Percentiles rank a stretch among this genome's conserved stretches.
phyloP scores from a whole-genome alignment of 108 stramenopile species.

The Cyclotella distinguenda region DNA sequence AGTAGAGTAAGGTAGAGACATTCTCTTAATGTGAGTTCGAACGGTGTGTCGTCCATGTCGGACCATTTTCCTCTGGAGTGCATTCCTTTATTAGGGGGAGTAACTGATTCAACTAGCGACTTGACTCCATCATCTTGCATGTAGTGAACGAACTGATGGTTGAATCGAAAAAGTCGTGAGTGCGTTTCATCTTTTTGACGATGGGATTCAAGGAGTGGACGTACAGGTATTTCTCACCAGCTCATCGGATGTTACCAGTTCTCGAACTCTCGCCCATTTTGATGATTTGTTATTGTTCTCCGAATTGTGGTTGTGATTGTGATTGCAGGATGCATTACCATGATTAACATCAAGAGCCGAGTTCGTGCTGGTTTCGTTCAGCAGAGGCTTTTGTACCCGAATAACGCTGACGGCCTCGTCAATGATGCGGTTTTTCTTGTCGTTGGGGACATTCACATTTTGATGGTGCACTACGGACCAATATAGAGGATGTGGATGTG shows the following conservation, averaged over 20 bases:
- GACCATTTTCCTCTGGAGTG: slow-evolving; percentile 12
- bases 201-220: not conserved
- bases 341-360: not conserved
- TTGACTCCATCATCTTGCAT: too few relatives aligned
- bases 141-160: too few relatives aligned
- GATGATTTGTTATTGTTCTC: not conserved
- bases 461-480: slow-evolving; percentile 4
- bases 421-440: not conserved
- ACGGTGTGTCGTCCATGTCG: slow-evolving; percentile 11
- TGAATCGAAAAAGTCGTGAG: not conserved
- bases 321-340: not conserved
- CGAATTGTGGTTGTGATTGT: not conserved
- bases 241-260: not conserved
- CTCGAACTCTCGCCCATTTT: not conserved
- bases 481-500: not conserved
- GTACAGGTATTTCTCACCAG: not conserved
- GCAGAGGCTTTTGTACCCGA: not conserved
- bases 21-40: slow-evolving; percentile 43
- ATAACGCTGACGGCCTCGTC: not conserved
- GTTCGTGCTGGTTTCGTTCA: not conserved
- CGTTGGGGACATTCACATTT: not conserved
- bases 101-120: not conserved
- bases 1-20: slow-evolving; percentile 40
- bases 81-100: not conserved
- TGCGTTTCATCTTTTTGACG: not conserved